Conservation (phyloP, 495 filamentous ascomycete genomes). For the Podospora anserina region DNA sequence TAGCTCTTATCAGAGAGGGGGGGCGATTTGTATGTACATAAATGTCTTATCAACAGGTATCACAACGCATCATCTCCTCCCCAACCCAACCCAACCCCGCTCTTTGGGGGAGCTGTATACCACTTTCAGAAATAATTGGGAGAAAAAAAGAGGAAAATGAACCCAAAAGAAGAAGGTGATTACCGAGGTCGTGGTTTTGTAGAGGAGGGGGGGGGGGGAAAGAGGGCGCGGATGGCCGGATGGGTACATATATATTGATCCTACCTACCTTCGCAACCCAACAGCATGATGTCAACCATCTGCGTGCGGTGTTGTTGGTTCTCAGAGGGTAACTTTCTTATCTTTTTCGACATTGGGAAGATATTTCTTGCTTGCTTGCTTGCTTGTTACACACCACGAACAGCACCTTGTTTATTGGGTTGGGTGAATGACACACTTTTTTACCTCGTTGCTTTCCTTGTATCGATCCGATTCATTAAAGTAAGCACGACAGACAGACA, state of each 20-base stretch:
- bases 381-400: no score
- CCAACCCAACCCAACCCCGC: no score
- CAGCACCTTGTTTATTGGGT: not conserved
- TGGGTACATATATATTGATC: conserved; percentile 1
- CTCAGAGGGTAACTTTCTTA: not conserved
- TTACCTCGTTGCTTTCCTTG: not conserved
- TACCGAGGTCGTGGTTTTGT: conserved; percentile 5
- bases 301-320: not conserved
- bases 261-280: not conserved
- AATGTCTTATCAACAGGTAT: not conserved
- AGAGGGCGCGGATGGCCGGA: not conserved
- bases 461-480: not conserved
- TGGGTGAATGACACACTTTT: conserved; percentile 5
- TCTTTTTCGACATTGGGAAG: not conserved
- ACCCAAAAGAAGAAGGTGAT: not conserved
- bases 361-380: not conserved
- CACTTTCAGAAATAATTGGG: not conserved
- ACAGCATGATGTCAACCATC: not conserved
- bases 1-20: not conserved
- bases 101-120: no score
- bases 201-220: not conserved
- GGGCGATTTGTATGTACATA: not conserved
- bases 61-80: not conserved
- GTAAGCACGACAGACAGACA: not conserved
- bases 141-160: not conserved